A percentile compares a stretch with the other conserved stretches of the same genome.
phyloP scores from a whole-genome alignment of 169 alveolate genomes.

The Toxoplasma gondii region DNA sequence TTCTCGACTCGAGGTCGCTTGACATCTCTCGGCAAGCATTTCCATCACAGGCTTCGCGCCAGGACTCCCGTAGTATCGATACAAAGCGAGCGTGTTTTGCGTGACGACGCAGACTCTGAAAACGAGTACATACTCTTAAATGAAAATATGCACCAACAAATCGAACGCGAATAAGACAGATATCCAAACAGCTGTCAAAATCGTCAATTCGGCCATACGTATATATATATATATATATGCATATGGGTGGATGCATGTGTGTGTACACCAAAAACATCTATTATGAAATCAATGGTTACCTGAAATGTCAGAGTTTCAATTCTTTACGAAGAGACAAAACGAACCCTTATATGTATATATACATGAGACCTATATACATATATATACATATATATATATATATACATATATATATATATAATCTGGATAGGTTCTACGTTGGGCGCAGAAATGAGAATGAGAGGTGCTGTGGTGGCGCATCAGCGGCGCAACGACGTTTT shows the following conservation, averaged over 20 bases:
- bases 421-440: not conserved
- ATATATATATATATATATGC: too few species aligned
- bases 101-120: constrained; percentile 69
- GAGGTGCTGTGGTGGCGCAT: too few species aligned
- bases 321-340: too few species aligned
- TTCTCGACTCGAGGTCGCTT: constrained; percentile 68
- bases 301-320: too few species aligned
- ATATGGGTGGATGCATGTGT: too few species aligned
- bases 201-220: too few species aligned
- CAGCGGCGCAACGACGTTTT: too few species aligned
- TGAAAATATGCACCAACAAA: not conserved
- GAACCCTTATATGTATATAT: not conserved
- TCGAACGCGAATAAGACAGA: too few species aligned
- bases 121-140: not conserved
- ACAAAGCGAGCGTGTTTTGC: constrained; percentile 51
- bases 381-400: not conserved
- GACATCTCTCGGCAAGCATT: constrained; percentile 58
- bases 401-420: not conserved
- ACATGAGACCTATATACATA: not conserved
- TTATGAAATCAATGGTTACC: too few species aligned
- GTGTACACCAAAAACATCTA: too few species aligned
- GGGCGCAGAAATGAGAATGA: not conserved
- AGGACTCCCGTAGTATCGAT: constrained; percentile 64
- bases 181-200: too few species aligned
- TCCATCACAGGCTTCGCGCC: constrained; percentile 62